phyloP scores from a whole-genome alignment of 306 rosid species.

The Hippophae tibetana region DNA sequence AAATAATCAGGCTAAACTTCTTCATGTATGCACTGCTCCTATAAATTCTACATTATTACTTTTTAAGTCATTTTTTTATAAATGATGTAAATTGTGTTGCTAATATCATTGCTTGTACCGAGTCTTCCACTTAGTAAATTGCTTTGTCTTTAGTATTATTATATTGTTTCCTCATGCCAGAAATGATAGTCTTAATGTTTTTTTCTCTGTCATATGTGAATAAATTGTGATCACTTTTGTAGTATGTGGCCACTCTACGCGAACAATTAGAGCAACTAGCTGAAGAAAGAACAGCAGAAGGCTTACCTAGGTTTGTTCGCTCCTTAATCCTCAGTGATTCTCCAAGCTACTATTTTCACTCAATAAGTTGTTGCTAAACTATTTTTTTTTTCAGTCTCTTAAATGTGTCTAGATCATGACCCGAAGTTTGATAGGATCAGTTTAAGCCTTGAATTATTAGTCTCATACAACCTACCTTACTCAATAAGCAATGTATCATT shows the following conservation, averaged over 20 bases:
- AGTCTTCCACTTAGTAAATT: too few species aligned
- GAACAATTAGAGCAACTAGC: slow-evolving; percentile 80
- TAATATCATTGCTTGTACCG: too few species aligned
- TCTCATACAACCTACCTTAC: too few species aligned
- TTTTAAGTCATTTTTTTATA: background rate
- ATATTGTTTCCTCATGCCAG: background rate
- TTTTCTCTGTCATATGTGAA: background rate
- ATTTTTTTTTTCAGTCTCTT: background rate
- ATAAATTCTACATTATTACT: background rate
- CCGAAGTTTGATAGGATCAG: too few species aligned
- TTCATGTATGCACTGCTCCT: slow-evolving; percentile 46
- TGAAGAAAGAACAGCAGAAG: slow-evolving; percentile 69
- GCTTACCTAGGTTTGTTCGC: slow-evolving; percentile 55
- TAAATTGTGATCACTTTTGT: slow-evolving; percentile 16
- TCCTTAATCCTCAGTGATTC: slow-evolving; percentile 5
- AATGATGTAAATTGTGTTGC: too few species aligned
- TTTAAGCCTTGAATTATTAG: too few species aligned
- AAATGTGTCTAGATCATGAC: too few species aligned
- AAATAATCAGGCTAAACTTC: slow-evolving; percentile 72
- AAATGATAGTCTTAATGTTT: background rate
- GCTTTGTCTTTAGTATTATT: too few species aligned
- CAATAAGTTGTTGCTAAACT: background rate
- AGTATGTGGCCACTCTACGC: slow-evolving; percentile 83
- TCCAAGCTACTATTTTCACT: background rate
- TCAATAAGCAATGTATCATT: too few species aligned